A percentile compares a stretch with the other conserved stretches of the same genome.
Evolutionary conservation across 495 filamentous ascomycete genomes (phyloP).

Genomic region (Penicillium soppii): DNA sequence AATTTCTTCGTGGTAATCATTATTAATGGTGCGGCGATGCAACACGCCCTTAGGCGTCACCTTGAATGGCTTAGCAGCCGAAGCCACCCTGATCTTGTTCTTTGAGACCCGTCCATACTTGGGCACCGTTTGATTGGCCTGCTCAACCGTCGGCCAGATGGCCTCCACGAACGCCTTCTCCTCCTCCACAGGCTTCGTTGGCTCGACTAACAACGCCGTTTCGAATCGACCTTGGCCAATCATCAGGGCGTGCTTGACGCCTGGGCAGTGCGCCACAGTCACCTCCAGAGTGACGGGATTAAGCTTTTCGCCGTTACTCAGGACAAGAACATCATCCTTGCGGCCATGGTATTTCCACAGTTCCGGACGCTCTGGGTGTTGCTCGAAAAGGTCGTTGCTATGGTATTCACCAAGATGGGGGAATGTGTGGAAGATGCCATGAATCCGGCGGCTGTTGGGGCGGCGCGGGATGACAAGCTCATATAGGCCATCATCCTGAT

Average conservation of each 20-base stretch:
- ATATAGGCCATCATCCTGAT: too few species aligned
- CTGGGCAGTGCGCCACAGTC: too few species aligned
- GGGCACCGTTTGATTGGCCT: conserved; percentile 12
- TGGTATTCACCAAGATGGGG: too few species aligned
- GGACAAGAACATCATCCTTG: conserved; percentile 56
- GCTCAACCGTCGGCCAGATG: conserved; percentile 46
- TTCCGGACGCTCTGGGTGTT: conserved; percentile 45
- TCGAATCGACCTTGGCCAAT: too few species aligned
- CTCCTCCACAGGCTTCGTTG: too few species aligned
- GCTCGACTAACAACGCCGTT: too few species aligned
- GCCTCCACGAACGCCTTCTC: too few species aligned
- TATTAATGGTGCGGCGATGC: conserved; percentile 41
- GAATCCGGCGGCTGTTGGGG: too few species aligned
- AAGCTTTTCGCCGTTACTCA: conserved; percentile 64
- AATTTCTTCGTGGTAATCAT: conserved; percentile 51
- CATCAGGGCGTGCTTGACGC: conserved; percentile 24
- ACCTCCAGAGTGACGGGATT: conserved; percentile 59
- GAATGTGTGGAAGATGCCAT: too few species aligned
- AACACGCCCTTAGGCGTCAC: conserved; percentile 54
- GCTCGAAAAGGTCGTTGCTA: conserved; percentile 54
- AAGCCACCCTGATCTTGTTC: conserved; percentile 25
- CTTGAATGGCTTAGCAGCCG: conserved; percentile 47
- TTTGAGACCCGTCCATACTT: conserved; percentile 10
- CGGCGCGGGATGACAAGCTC: too few species aligned
- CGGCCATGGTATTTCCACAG: conserved; percentile 59